Base-by-base conservation (phyloP, 1,284 basidiomycete genomes). In the Takashimella koratensis region DNA sequence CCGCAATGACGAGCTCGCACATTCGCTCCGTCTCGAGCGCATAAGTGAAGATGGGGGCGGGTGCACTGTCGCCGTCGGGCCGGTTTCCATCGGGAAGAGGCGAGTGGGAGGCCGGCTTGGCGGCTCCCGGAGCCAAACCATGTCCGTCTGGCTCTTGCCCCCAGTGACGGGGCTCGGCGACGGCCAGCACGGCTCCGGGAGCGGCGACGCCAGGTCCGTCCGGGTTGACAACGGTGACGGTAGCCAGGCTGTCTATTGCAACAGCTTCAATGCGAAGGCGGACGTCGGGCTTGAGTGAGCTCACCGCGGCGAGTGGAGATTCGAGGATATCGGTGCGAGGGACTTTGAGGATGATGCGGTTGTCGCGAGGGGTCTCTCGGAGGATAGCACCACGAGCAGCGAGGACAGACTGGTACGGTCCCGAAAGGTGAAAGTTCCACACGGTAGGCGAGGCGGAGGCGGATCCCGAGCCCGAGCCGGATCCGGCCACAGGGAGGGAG, bases 21-120 rank as follows among this genome's bases (percentile, higher is more conserved):
- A 89, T 86, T 52, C 91, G 82, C 74, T 97, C 93, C 1, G 90
- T 90, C 79, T 97, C 94, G 36, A 98, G 82, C 3, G 93, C 92
- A 19, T 86, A 73, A 6, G 63, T 62, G 43, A 55, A 47, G 5
- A 54, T 47, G 4, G 54, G 53, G 27, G 36, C 10, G 16, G 39
- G 52, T 30, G n/a, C 49, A 49, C 46, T 40, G 52, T 47, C 4
- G 41, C 52, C 10, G 43, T 46, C 39, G 49, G 3, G 21, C 46
- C 23, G n/a, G 40, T 49, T 13, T 19, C 45, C 13, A 27, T 12
- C 39, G 30, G 27, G 44, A 6, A 20, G 12, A 13, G 16, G 5
- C 19, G 20, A 13, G 16, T 30, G 11, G 20, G 27, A 44, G 13
- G 40, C 30, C n/a, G 49, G 10, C 11, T 42, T 43, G 13, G 49